Percentiles rank a stretch among this genome's conserved stretches.
Conservation (phyloP, 106 monocot genomes). For the Triglochin maritima region DNA sequence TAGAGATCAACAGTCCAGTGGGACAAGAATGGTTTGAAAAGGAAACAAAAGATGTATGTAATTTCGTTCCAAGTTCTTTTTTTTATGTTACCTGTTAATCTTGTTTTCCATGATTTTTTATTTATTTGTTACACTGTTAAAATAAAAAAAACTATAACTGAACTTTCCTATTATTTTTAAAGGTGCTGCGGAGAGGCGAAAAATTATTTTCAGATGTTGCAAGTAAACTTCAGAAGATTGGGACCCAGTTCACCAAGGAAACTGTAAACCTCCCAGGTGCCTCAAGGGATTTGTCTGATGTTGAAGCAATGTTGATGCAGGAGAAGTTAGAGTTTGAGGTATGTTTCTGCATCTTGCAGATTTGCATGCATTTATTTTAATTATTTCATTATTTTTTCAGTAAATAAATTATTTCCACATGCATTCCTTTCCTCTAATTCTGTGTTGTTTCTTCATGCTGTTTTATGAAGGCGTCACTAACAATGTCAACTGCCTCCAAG, state of each 20-base stretch:
- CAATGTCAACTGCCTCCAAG: conserved; percentile 15
- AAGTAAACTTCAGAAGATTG: conserved; percentile 33
- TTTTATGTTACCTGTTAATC: neutral
- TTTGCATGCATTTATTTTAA: neutral
- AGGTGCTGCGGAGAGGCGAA: conserved; percentile 38
- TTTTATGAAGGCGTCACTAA: conserved; percentile 32
- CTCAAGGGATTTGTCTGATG: conserved; percentile 33
- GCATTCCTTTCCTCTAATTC: neutral
- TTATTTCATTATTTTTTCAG: neutral
- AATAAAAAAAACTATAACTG: too few relatives aligned
- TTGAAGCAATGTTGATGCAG: conserved; percentile 46
- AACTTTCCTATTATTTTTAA: conserved; percentile 3
- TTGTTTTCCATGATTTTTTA: neutral
- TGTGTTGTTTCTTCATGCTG: neutral
- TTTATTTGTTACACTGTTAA: neutral
- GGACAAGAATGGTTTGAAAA: conserved; percentile 52
- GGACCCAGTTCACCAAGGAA: conserved; percentile 14
- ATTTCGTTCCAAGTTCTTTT: conserved; percentile 1
- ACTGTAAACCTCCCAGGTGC: conserved; percentile 14
- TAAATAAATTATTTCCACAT: neutral
- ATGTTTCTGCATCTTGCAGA: neutral
- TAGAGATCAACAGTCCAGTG: conserved; percentile 50
- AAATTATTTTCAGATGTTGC: conserved; percentile 48
- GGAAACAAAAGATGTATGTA: conserved; percentile 63
- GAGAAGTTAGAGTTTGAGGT: conserved; percentile 84